A percentile compares a stretch with the other conserved stretches of the same genome.
Evolutionary conservation across 2,329 filamentous ascomycete genomes (phyloP).

Genomic region (Botryotinia calthae): DNA sequence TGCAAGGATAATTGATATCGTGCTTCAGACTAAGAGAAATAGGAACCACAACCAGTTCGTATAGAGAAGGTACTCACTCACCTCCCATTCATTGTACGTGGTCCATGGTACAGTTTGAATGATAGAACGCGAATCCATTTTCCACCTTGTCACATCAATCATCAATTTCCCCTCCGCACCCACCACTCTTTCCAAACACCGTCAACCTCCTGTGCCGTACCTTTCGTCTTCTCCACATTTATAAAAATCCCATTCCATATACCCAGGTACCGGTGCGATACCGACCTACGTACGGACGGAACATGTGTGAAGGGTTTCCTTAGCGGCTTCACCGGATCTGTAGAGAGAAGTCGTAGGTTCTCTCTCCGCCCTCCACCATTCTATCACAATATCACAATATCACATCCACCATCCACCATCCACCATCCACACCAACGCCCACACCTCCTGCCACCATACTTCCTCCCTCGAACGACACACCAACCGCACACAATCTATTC

Average conservation of each 20-base stretch:
- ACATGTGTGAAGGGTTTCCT: neutral
- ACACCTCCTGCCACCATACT: neutral
- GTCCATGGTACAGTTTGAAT: neutral
- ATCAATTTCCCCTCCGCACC: too few relatives aligned
- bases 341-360: too few relatives aligned
- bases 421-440: neutral
- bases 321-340: neutral
- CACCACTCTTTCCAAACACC: neutral
- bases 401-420: neutral
- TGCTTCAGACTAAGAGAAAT: neutral
- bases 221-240: slow-evolving; percentile 5
- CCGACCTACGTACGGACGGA: neutral
- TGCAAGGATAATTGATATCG: neutral
- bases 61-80: neutral
- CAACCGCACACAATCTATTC: neutral
- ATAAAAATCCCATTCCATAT: neutral
- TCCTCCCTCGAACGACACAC: neutral
- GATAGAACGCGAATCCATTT: neutral
- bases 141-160: neutral
- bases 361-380: slow-evolving; percentile 10
- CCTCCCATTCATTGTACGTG: neutral
- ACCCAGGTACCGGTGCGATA: neutral
- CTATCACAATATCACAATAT: neutral
- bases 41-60: neutral
- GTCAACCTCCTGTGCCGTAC: neutral